Evolutionary conservation across 768 basidiomycete species (phyloP).

Genomic region (Calocybe cyanea): DNA sequence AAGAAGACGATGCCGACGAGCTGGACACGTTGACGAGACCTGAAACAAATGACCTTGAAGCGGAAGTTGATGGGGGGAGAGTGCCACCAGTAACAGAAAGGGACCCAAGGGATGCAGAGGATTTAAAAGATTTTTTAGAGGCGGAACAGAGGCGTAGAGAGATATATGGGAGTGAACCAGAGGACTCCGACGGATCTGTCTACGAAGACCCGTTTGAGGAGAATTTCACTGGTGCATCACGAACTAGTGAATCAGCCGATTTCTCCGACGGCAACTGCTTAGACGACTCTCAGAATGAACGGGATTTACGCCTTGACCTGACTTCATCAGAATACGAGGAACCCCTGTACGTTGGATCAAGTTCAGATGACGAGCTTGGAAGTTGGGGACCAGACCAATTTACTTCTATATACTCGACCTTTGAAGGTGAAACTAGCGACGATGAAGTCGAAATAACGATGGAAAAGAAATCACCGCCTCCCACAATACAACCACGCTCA

Average conservation of each 20-base stretch:
- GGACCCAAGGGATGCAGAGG: conserved; percentile 53
- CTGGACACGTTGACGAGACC: conserved; percentile 46
- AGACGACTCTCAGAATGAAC: too few species aligned
- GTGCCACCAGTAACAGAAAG: conserved; percentile 41
- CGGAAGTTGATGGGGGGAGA: conserved; percentile 21
- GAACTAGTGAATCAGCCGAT: not conserved
- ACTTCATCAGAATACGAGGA: conserved; percentile 1
- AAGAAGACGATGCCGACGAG: conserved; percentile 58
- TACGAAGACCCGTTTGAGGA: conserved; percentile 15
- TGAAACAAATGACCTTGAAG: conserved; percentile 25
- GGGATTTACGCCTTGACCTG: not conserved
- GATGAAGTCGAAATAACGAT: conserved; percentile 33
- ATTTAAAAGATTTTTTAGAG: conserved; percentile 63
- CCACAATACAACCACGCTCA: conserved; percentile 4
- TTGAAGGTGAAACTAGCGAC: conserved; percentile 17
- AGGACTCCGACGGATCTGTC: conserved; percentile 28
- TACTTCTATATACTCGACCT: conserved; percentile 30
- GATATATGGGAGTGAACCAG: conserved; percentile 42
- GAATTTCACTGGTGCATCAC: conserved; percentile 11
- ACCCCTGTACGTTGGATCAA: conserved; percentile 14
- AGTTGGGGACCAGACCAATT: conserved; percentile 40
- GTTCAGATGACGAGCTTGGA: conserved; percentile 30
- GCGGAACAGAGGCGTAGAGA: conserved; percentile 54
- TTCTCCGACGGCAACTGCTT: conserved; percentile 3
- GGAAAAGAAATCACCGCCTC: conserved; percentile 1